Evolutionary conservation across 257 asterid species (phyloP).

Genomic region (Petunia secreta): DNA sequence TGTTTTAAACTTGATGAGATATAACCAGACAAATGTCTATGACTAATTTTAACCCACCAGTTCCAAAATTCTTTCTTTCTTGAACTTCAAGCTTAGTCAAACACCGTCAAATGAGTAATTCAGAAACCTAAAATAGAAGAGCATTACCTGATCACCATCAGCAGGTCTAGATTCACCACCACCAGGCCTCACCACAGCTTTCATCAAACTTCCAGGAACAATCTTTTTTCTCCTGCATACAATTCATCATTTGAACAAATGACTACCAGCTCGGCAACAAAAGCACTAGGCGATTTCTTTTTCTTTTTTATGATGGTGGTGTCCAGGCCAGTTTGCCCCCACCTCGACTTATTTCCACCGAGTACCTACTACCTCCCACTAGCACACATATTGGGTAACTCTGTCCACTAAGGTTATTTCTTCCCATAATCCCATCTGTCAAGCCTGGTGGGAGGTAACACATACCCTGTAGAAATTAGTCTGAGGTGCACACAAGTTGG

Average conservation of each 20-base stretch:
- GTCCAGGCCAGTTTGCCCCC: no score
- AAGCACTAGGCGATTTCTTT: no score
- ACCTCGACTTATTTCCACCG: no score
- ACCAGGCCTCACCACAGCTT: conserved; percentile 92
- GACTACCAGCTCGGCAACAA: neutral
- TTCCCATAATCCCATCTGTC: neutral
- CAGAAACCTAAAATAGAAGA: conserved; percentile 1
- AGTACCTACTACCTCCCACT: neutral
- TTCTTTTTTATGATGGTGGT: no score
- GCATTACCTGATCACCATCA: conserved; percentile 86
- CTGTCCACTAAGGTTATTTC: neutral
- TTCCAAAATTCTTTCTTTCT: no score
- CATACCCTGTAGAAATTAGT: no score
- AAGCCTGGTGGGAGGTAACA: no score
- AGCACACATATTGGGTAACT: neutral
- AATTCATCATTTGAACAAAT: conserved; percentile 22
- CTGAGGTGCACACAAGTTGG: no score
- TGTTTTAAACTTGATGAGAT: neutral
- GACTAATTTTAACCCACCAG: no score
- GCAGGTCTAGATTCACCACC: conserved; percentile 70
- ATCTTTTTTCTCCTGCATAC: conserved; percentile 74
- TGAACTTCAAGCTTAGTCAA: no score
- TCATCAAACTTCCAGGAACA: conserved; percentile 92
- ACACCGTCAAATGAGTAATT: neutral
- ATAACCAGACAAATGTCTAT: no score